Conservation (phyloP, 305 asterid genomes). For the Fraxinus sp. region DNA sequence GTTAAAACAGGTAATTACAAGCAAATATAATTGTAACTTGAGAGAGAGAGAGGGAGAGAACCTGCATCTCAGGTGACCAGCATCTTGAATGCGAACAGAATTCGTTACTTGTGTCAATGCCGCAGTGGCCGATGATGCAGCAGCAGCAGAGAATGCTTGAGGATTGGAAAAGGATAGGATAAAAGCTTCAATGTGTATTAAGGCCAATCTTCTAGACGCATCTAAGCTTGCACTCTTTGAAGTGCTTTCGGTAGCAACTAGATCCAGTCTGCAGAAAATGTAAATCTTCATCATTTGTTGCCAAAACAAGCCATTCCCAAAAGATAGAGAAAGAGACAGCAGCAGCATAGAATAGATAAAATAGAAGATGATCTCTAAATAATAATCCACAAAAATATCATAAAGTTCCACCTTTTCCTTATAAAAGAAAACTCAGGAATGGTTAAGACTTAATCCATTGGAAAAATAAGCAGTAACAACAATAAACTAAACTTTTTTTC, state of each 20-base stretch:
- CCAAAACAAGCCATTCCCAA: neutral
- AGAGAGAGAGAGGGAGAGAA: conserved; percentile 28
- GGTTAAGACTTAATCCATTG: neutral
- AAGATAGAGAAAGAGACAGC: neutral
- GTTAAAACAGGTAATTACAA: neutral
- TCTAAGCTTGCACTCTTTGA: conserved; percentile 51
- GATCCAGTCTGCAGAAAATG: conserved; percentile 41
- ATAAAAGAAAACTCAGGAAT: neutral
- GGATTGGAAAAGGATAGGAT: conserved; percentile 62
- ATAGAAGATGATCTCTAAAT: neutral
- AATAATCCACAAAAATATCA: neutral
- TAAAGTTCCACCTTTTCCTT: neutral
- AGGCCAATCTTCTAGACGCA: conserved; percentile 68
- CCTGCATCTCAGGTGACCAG: conserved; percentile 99
- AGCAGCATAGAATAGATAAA: neutral
- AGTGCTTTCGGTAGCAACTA: conserved; percentile 38
- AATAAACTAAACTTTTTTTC: neutral
- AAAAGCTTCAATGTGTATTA: conserved; percentile 74
- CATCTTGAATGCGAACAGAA: conserved; percentile 82
- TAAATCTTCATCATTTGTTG: neutral
- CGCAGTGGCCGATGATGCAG: conserved; percentile 67
- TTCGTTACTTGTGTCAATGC: conserved; percentile 73
- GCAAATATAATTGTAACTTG: neutral
- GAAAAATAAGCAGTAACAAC: neutral
- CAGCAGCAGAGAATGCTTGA: conserved; percentile 77